Conservation (phyloP, 1,284 basidiomycete genomes). For the Boletus calvinii region DNA sequence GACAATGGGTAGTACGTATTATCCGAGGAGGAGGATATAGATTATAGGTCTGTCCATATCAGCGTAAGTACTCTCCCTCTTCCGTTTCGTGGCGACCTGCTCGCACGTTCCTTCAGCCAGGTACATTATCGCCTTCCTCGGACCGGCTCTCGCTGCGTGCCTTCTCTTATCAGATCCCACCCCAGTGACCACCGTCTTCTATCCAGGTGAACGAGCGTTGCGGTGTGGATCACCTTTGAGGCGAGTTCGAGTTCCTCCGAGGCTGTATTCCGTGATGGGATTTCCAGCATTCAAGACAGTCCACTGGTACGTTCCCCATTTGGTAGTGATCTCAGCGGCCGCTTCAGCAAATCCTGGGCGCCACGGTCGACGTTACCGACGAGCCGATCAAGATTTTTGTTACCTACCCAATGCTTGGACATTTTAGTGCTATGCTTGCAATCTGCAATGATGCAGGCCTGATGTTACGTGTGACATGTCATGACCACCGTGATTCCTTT, state of each 20-base stretch:
- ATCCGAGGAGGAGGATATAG: no score
- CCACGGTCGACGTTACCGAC: no score
- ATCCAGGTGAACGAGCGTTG: neutral
- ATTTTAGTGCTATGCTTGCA: no score
- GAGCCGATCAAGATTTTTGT: no score
- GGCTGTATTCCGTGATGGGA: neutral
- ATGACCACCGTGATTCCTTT: no score
- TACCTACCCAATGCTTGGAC: no score
- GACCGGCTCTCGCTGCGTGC: neutral
- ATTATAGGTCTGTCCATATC: neutral
- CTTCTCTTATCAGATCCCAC: neutral
- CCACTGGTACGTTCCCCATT: no score
- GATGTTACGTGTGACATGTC: no score
- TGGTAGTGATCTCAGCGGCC: no score
- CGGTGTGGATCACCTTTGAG: neutral
- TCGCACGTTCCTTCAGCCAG: conserved; percentile 9
- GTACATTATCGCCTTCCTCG: neutral
- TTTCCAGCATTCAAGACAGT: neutral
- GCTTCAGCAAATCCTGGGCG: neutral
- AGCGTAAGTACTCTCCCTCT: neutral
- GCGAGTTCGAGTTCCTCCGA: neutral
- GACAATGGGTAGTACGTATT: neutral
- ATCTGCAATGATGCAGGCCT: no score
- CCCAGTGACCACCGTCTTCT: neutral
- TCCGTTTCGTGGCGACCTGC: neutral